Conservation (phyloP, 2,329 filamentous ascomycete genomes). For the Talaromyces sp. region DNA sequence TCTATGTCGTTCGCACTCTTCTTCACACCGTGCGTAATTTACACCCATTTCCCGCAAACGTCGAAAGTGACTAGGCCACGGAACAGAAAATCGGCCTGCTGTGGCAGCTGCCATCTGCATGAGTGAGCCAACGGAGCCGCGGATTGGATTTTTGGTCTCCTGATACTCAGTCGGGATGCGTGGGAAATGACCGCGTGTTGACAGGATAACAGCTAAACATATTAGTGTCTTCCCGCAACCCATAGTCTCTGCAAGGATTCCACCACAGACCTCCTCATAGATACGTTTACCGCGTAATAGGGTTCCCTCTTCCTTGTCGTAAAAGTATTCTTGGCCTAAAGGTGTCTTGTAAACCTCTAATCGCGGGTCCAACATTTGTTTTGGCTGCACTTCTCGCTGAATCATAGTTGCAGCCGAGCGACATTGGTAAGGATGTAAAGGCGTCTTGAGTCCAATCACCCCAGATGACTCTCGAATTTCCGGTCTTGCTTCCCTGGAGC, state of each 20-base stretch:
- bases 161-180: constrained; percentile 59
- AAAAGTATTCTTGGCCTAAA: constrained; percentile 60
- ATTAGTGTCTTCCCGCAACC: constrained; percentile 80
- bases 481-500: constrained; percentile 11
- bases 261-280: constrained; percentile 71
- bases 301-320: constrained; percentile 58
- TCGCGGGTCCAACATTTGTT: constrained; percentile 66
- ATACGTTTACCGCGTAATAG: constrained; percentile 62
- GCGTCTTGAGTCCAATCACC: constrained; percentile 46
- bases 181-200: constrained; percentile 66
- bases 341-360: constrained; percentile 59
- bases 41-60: constrained; percentile 44
- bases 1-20: constrained; percentile 53
- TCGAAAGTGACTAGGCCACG: constrained; percentile 65
- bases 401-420: constrained; percentile 79
- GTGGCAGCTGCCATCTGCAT: constrained; percentile 70
- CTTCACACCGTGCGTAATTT: constrained; percentile 51
- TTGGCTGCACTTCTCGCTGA: constrained; percentile 66
- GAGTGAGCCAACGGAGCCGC: constrained; percentile 56
- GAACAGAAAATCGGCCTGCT: constrained; percentile 60
- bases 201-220: constrained; percentile 69
- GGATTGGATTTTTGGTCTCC: constrained; percentile 37
- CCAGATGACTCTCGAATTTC: constrained; percentile 18
- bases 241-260: constrained; percentile 46
- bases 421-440: constrained; percentile 72